Percentiles rank a stretch among this genome's conserved stretches.
phyloP scores from a whole-genome alignment of 2,329 filamentous ascomycete genomes.

The Colletotrichum lini region DNA sequence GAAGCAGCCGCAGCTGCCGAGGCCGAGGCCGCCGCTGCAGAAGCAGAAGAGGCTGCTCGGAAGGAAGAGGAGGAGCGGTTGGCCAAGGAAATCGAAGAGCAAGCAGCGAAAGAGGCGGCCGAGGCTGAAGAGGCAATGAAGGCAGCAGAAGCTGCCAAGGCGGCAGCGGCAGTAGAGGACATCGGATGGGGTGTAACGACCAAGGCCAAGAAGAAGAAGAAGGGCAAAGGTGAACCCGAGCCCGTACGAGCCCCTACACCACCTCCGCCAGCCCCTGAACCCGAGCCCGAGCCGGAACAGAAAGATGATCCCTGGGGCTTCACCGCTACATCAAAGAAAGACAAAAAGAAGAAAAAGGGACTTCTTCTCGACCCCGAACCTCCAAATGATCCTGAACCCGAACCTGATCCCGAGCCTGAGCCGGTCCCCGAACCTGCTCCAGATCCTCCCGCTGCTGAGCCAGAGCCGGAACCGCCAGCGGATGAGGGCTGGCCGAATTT shows the following conservation, averaged over 20 bases:
- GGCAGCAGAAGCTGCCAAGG: constrained; percentile 43
- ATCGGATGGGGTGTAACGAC: constrained; percentile 45
- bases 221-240: constrained; percentile 36
- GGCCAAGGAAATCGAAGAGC: constrained; percentile 58
- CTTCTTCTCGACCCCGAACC: constrained; percentile 45
- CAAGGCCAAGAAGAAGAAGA: constrained; percentile 53
- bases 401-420: constrained; percentile 36
- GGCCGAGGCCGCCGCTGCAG: constrained; percentile 49
- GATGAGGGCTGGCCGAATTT: constrained; percentile 49
- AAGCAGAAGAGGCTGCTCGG: constrained; percentile 54
- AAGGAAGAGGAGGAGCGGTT: constrained; percentile 47
- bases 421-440: constrained; percentile 26
- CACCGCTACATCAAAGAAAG: constrained; percentile 49
- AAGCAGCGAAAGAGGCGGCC: constrained; percentile 31
- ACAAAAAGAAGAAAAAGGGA: constrained; percentile 56
- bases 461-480: constrained; percentile 26
- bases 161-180: constrained; percentile 36
- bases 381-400: constrained; percentile 44
- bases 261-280: constrained; percentile 44
- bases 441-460: constrained; percentile 44
- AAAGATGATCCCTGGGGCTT: constrained; percentile 45
- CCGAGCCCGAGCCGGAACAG: constrained; percentile 43
- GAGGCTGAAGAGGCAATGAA: constrained; percentile 39
- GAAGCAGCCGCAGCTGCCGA: constrained; percentile 7
- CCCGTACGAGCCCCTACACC: constrained; percentile 36